Percentiles rank a stretch among this genome's conserved stretches.
phyloP scores from a whole-genome alignment of 805 yeast species.

The Ogataea corticis region DNA sequence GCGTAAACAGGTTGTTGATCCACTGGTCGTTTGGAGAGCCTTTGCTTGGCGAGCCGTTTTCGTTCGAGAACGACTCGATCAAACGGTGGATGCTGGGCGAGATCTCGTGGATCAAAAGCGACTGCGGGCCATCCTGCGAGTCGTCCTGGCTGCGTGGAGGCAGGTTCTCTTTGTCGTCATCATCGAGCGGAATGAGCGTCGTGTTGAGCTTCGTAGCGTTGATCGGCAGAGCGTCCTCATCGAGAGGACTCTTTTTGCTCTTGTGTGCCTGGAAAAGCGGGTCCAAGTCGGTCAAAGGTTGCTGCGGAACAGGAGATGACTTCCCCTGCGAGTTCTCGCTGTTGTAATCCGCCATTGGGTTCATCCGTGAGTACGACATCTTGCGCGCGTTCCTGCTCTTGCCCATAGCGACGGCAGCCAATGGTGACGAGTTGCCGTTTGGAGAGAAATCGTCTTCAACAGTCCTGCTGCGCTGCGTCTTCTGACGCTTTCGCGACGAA shows the following conservation, averaged over 20 bases:
- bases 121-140: constrained; percentile 6
- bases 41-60: constrained; percentile 31
- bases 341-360: neutral
- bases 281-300: constrained; percentile 30
- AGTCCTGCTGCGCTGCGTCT: constrained; percentile 6
- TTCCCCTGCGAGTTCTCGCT: neutral
- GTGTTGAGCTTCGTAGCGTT: constrained; percentile 56
- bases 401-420: constrained; percentile 7
- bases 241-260: neutral
- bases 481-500: constrained; percentile 18
- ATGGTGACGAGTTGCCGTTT: constrained; percentile 14
- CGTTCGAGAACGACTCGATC: constrained; percentile 34
- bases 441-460: constrained; percentile 8
- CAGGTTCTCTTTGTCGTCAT: constrained; percentile 36
- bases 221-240: constrained; percentile 38
- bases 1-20: constrained; percentile 33
- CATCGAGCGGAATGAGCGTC: constrained; percentile 52
- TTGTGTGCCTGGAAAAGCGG: constrained; percentile 22
- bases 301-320: constrained; percentile 16
- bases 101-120: constrained; percentile 30
- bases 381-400: constrained; percentile 10
- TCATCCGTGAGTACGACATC: neutral
- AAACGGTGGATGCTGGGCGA: constrained; percentile 36
- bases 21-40: constrained; percentile 28
- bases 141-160: constrained; percentile 16